Percentiles rank a stretch among this genome's conserved stretches.
These are phyloP conservation scores for Zoysia matrella DNA, from an alignment of 202 grass and related monocot species.

Conservation along the genomic window DNA sequence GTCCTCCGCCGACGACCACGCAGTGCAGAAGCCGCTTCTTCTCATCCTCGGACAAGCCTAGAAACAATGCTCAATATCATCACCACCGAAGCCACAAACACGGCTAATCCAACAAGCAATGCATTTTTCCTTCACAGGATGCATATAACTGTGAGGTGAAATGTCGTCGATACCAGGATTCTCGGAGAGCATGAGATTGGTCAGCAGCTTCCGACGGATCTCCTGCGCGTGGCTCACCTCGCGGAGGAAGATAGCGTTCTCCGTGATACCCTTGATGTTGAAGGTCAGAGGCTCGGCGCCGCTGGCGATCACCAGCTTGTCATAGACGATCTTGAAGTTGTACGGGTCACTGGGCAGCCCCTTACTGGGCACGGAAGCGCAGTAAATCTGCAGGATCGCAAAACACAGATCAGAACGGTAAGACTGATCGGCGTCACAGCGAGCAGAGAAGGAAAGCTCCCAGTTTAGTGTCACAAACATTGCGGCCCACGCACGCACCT, in stretches of 20 bases:
- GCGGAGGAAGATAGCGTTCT: constrained; percentile 86
- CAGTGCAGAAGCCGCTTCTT: constrained; percentile 81
- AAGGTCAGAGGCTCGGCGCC: constrained; percentile 88
- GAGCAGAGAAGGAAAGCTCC: background rate
- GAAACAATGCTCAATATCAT: background rate
- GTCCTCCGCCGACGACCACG: constrained; percentile 86
- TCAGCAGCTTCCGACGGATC: constrained; percentile 81
- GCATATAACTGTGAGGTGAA: background rate
- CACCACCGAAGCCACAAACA: background rate
- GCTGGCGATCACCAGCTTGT: constrained; percentile 89
- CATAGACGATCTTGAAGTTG: constrained; percentile 80
- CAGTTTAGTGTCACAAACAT: too few relatives aligned
- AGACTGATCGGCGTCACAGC: background rate
- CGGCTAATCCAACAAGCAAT: background rate
- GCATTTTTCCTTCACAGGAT: background rate
- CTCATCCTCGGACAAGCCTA: constrained; percentile 80
- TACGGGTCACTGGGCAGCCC: constrained; percentile 58
- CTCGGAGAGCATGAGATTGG: constrained; percentile 94
- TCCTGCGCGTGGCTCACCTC: constrained; percentile 92
- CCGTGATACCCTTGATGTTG: constrained; percentile 76
- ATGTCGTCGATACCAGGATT: constrained; percentile 58
- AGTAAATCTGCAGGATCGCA: constrained; percentile 45
- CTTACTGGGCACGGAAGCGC: constrained; percentile 45
- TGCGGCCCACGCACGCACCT: constrained; percentile 7
- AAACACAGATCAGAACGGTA: background rate